Base-by-base conservation (phyloP, 805 yeast genomes). In the Metschnikowia corniflorae region DNA sequence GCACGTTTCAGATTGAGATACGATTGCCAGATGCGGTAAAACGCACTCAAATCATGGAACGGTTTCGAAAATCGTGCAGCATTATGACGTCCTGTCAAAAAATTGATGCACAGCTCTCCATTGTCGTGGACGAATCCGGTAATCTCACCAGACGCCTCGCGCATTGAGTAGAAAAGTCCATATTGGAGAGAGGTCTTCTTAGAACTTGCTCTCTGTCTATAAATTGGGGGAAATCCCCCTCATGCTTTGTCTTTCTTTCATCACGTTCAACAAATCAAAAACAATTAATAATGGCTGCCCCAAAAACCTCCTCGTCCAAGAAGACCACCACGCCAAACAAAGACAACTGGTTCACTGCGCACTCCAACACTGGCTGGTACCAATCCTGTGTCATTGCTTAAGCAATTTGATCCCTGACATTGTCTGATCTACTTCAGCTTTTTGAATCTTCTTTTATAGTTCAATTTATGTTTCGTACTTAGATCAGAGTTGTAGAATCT, bases 331-430 rank as follows among this genome's bases (percentile, higher is more conserved):
- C 39, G 16, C 46, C 39, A n/a, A 20, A 29, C 31, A 39, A 39
- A 37, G 43, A 33, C 43, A 39, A 33, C 31, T 39, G 29, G 30
- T 31, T 37, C 35, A 39, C 43, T 16, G 36, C 35, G 29, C 26
- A 25, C 26, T 33, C 39, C 37, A 24, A 24, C 5, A 35, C 34
- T 26, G 43, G 37, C n/a, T 39, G 39, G 43, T 39, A 37, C 29
- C 33, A 38, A 9, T 31, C 43, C 7, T 39, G 43, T 20, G 43
- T 35, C n/a, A 39, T 39, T 31, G 43, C 39, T 13, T 39, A 34
- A 26, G 5, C 24, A 21, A n/a, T n/a, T n/a, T n/a, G n/a, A n/a
- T n/a, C n/a, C n/a, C n/a, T n/a, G n/a, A n/a, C n/a, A n/a, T n/a
- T n/a, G n/a, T n/a, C n/a, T n/a, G n/a, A n/a, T n/a, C n/a, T n/a